Percentiles rank a stretch among this genome's conserved stretches.
These are phyloP conservation scores for Cichorium intybus DNA, from an alignment of 140 eudicot species.

Conservation along the genomic window DNA sequence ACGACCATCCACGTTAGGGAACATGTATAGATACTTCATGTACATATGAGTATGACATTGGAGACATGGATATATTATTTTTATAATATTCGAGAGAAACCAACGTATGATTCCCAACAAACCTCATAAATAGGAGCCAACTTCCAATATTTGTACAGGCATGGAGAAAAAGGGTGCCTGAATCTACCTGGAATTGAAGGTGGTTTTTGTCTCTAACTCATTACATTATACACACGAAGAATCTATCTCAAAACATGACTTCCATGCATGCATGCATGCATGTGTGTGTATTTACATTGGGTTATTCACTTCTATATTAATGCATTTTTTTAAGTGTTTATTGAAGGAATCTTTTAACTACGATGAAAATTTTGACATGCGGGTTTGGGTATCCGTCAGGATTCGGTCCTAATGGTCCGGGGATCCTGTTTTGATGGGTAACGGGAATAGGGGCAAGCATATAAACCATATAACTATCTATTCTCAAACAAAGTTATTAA, in stretches of 20 bases:
- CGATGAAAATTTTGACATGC: no score
- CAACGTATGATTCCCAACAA: conserved; percentile 35
- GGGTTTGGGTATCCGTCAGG: no score
- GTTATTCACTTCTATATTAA: background rate
- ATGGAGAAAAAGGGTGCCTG: conserved; percentile 32
- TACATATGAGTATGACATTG: conserved; percentile 20
- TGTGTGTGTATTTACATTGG: conserved; percentile 2
- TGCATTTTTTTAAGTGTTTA: background rate
- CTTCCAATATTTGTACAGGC: conserved; percentile 20
- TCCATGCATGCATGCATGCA: conserved; percentile 21
- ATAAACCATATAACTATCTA: no score
- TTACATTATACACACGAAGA: conserved; percentile 22
- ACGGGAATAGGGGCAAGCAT: no score
- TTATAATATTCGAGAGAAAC: conserved; percentile 24
- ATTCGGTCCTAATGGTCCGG: no score
- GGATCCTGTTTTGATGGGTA: no score
- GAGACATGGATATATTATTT: conserved; percentile 25
- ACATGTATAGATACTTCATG: conserved; percentile 23
- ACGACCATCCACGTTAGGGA: conserved; percentile 26
- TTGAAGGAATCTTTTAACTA: no score
- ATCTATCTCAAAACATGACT: conserved; percentile 12
- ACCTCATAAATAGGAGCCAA: conserved; percentile 28
- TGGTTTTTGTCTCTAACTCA: conserved; percentile 32
- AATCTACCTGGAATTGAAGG: conserved; percentile 42
- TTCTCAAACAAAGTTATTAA: no score